Base-by-base conservation (phyloP, 2,329 filamentous ascomycete genomes). In the Endothia cerciana region DNA sequence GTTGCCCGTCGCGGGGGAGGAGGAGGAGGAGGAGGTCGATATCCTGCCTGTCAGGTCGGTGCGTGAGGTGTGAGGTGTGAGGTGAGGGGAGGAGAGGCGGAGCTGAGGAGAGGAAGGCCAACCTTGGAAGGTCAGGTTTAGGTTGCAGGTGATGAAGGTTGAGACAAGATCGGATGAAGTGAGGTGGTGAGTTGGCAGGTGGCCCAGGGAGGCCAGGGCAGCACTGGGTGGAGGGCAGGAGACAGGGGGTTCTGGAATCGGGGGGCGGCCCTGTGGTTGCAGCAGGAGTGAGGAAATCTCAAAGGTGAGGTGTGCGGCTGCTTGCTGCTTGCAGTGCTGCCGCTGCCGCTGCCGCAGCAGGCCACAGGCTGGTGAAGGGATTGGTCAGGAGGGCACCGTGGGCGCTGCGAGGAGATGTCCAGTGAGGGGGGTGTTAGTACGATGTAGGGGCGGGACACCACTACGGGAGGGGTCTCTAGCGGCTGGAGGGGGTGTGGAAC, bases 121-220 rank as follows among this genome's bases (percentile, higher is more conserved):
- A 55, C 51, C 51, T 55, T 13, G 47, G 47, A 49, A 49, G 47
- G 22, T 49, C 47, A 30, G n/a, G n/a, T n/a, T n/a, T n/a, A 36
- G 30, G 28, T 36, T 55, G 51, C 15, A 55, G 51, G n/a, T n/a
- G n/a, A n/a, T 33, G 15, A 28, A 51, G 22, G 47, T 45, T 10
- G 43, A 53, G 28, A 53, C 30, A 30, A 60, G 57, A 60, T 28
- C 25, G 57, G 57, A 60, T 10, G 25, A 60, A 45, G 38, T 28
- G 40, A 45, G 57, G 40, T 60, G 57, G 22, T 60, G 57, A 47
- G 57, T 60, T 60, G 57, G 57, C 57, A 60, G 57, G 25, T 56
- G 22, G n/a, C 15, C 22, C 15, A 33, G 33, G 57, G 40, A 28
- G 57, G 33, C 22, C 22, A 45, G 56, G 38, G 10, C n/a, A 19